phyloP scores from a whole-genome alignment of 106 monocot species.

The Vanilla planifolia region DNA sequence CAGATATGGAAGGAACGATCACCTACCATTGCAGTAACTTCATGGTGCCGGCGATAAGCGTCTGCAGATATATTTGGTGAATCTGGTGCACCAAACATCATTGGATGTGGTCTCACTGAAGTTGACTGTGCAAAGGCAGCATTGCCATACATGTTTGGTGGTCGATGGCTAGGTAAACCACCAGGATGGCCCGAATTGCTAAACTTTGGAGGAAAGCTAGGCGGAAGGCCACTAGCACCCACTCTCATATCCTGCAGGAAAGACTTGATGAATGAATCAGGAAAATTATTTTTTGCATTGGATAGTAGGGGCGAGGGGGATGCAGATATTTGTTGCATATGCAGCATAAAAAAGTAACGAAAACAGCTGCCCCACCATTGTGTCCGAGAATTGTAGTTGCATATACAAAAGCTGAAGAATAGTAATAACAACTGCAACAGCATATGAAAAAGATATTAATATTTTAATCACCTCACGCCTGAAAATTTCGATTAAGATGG shows the following conservation, averaged over 20 bases:
- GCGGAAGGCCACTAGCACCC: slow-evolving; percentile 13
- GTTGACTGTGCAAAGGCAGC: slow-evolving; percentile 37
- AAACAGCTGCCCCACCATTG: no score
- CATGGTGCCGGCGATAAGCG: slow-evolving; percentile 54
- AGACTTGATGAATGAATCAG: no score
- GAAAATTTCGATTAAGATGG: no score
- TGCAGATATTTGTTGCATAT: no score
- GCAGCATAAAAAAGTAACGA: no score
- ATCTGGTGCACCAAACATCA: slow-evolving; percentile 23
- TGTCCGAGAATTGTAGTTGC: no score
- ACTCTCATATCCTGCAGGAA: slow-evolving; percentile 53
- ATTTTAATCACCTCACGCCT: no score
- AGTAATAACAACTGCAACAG: no score
- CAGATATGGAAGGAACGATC: neutral
- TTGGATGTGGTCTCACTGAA: slow-evolving; percentile 30
- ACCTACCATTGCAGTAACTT: slow-evolving; percentile 55
- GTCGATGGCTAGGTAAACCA: slow-evolving; percentile 22
- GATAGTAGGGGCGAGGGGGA: no score
- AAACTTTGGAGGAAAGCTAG: slow-evolving; percentile 17
- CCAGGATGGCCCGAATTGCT: slow-evolving; percentile 21
- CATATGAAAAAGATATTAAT: no score
- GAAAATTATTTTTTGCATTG: no score
- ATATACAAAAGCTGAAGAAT: no score
- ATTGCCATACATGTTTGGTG: slow-evolving; percentile 30
- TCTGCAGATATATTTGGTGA: slow-evolving; percentile 34